A percentile compares a stretch with the other conserved stretches of the same genome.
These are phyloP conservation scores for Conticribra guillardii DNA, from an alignment of 108 stramenopile genomes.

Conservation along the genomic window DNA sequence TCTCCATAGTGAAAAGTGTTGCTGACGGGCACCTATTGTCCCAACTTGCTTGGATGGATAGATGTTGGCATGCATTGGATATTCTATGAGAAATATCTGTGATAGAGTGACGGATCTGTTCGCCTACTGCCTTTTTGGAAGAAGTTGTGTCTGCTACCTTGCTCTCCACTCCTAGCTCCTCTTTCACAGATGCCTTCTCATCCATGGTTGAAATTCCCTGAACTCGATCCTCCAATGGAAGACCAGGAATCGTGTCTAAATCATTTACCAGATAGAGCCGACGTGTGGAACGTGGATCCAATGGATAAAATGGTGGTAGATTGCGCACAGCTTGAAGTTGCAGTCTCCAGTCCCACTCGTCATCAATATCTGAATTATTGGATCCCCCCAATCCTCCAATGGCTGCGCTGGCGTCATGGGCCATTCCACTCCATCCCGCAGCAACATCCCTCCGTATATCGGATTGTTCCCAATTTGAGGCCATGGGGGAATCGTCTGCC, in stretches of 20 bases:
- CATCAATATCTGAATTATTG: not conserved
- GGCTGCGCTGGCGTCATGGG: too few species aligned
- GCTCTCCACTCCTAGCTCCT: too few species aligned
- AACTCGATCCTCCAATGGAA: too few species aligned
- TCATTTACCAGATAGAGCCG: conserved; percentile 62
- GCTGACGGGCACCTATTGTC: conserved; percentile 43
- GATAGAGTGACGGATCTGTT: conserved; percentile 14
- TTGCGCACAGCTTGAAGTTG: conserved; percentile 45
- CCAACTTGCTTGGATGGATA: conserved; percentile 51
- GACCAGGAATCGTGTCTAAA: too few species aligned
- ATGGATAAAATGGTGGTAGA: conserved; percentile 81
- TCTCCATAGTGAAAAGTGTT: conserved; percentile 43
- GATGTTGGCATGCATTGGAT: conserved; percentile 41
- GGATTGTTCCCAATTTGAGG: conserved; percentile 34
- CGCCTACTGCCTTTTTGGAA: conserved; percentile 44
- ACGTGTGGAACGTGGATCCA: conserved; percentile 77
- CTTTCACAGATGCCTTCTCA: too few species aligned
- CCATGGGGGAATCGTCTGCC: too few species aligned
- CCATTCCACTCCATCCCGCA: conserved; percentile 25
- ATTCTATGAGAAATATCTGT: conserved; percentile 39
- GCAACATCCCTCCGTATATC: conserved; percentile 38
- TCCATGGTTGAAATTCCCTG: too few species aligned
- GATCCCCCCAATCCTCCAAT: not conserved
- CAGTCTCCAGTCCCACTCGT: conserved; percentile 41
- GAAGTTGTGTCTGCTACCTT: too few species aligned